A percentile compares a stretch with the other conserved stretches of the same genome.
These are phyloP conservation scores for Aspergillus melleus DNA, from an alignment of 2,329 filamentous ascomycete species.

Conservation along the genomic window DNA sequence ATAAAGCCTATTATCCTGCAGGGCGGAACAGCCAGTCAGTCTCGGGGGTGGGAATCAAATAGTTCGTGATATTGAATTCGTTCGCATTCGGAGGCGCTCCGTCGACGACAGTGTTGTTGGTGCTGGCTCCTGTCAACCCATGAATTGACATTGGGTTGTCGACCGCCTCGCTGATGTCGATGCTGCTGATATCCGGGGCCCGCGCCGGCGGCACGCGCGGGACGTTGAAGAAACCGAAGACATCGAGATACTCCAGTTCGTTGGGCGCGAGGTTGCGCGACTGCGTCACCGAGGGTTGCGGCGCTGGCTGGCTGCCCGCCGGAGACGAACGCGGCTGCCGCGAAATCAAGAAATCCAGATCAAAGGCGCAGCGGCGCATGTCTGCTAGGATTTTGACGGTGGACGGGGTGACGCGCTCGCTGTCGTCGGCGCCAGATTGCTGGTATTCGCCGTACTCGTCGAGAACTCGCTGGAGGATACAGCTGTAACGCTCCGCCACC, in stretches of 20 bases:
- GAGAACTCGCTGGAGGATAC: constrained; percentile 76
- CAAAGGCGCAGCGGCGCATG: constrained; percentile 87
- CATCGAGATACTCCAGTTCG: constrained; percentile 85
- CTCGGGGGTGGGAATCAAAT: constrained; percentile 47
- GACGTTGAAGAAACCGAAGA: constrained; percentile 94
- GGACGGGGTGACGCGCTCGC: constrained; percentile 73
- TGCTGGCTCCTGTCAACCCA: constrained; percentile 28
- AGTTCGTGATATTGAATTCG: constrained; percentile 48
- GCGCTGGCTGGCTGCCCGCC: constrained; percentile 33
- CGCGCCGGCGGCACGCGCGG: constrained; percentile 63
- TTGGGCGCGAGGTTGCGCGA: constrained; percentile 71
- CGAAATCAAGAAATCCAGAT: constrained; percentile 85
- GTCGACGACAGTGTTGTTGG: constrained; percentile 20
- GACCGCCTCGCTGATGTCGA: constrained; percentile 28
- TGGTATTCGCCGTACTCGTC: constrained; percentile 83
- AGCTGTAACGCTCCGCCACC: constrained; percentile 78
- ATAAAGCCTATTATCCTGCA: constrained; percentile 9
- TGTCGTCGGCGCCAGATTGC: constrained; percentile 57
- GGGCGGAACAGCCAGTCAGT: constrained; percentile 47
- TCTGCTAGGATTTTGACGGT: constrained; percentile 85
- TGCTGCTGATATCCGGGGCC: constrained; percentile 25
- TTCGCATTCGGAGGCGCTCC: constrained; percentile 28
- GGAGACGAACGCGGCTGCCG: constrained; percentile 63
- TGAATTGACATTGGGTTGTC: constrained; percentile 40
- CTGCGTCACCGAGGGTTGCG: constrained; percentile 39